phyloP scores from a whole-genome alignment of 2,329 filamentous ascomycete genomes.

The Calonectria leucothoes region DNA sequence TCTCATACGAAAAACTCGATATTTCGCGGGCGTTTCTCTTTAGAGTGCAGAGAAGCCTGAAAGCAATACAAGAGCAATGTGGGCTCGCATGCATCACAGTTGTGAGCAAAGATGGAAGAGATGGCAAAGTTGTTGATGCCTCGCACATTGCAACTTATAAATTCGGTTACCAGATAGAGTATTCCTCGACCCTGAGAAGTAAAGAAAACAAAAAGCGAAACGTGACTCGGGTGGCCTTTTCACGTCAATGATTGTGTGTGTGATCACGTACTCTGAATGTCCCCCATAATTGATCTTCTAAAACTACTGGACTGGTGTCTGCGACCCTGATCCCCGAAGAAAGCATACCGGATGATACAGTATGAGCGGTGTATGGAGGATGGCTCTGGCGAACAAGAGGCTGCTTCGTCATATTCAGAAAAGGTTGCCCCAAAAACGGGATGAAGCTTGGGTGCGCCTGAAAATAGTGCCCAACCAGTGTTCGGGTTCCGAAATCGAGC shows the following conservation, averaged over 20 bases:
- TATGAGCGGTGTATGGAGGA: neutral
- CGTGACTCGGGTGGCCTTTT: neutral
- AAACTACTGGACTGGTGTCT: neutral
- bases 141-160: neutral
- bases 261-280: neutral
- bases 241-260: neutral
- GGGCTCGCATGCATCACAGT: neutral
- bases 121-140: neutral
- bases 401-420: neutral
- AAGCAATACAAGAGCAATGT: neutral
- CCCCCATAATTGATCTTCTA: neutral
- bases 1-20: no score
- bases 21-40: no score
- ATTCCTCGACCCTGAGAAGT: neutral
- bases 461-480: neutral
- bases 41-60: neutral
- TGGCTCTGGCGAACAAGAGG: neutral
- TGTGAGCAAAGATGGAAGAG: neutral
- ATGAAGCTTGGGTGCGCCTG: neutral
- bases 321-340: neutral
- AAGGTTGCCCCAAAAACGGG: neutral
- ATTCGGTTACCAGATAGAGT: neutral
- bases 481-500: neutral
- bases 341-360: neutral
- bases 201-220: neutral